phyloP scores from a whole-genome alignment of 1,284 basidiomycete genomes.

The Naganishia liquefaciens region DNA sequence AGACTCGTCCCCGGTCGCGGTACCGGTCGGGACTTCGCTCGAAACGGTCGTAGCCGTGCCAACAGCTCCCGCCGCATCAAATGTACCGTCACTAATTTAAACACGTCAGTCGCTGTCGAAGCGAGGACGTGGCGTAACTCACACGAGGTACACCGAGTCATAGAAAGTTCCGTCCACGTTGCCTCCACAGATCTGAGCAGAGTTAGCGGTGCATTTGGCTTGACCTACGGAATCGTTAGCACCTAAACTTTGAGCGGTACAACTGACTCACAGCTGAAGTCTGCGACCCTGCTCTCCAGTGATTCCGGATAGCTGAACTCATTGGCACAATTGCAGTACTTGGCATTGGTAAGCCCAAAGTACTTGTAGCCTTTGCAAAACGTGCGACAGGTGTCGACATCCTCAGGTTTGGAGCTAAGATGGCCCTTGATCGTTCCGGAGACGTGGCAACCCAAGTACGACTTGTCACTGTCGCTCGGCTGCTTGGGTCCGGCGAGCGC shows the following conservation, averaged over 20 bases:
- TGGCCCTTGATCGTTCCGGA: conserved; percentile 12
- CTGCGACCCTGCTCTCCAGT: conserved; percentile 21
- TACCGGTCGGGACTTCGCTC: conserved; percentile 11
- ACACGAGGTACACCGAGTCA: conserved; percentile 30
- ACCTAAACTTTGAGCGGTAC: background rate
- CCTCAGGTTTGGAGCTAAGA: background rate
- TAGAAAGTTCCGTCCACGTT: conserved; percentile 21
- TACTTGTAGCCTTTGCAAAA: conserved; percentile 29
- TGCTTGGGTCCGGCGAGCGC: conserved; percentile 17
- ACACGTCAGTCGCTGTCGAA: background rate
- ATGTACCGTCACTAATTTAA: conserved; percentile 3
- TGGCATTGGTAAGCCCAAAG: conserved; percentile 22
- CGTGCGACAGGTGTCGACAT: conserved; percentile 27
- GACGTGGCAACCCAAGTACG: conserved; percentile 26
- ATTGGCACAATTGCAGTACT: conserved; percentile 27
- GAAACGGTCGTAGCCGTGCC: conserved; percentile 5
- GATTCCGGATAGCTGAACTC: conserved; percentile 3
- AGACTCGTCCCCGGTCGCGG: background rate
- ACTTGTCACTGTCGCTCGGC: conserved; percentile 26
- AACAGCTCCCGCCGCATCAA: conserved; percentile 18
- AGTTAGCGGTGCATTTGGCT: conserved; percentile 23
- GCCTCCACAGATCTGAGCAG: conserved; percentile 31
- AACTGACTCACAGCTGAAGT: conserved; percentile 21
- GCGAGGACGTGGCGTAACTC: background rate
- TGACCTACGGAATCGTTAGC: conserved; percentile 7